phyloP scores from a whole-genome alignment of 75 land plant species.

The Sequoia sempervirens region DNA sequence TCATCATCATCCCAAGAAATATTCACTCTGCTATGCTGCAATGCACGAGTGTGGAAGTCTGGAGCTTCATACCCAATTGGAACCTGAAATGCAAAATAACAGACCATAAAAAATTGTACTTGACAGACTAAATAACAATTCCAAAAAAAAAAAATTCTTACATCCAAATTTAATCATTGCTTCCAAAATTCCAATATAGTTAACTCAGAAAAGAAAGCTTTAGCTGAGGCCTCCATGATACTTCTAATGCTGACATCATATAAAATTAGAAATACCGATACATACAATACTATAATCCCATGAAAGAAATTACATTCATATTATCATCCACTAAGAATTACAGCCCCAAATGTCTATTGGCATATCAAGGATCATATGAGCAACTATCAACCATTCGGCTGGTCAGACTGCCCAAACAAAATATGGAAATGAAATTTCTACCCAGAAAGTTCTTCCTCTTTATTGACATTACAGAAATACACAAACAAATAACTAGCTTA shows the following conservation, averaged over 20 bases:
- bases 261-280: neutral
- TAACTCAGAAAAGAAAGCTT: neutral
- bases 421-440: too few relatives aligned
- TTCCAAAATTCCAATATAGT: neutral
- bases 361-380: neutral
- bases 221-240: neutral
- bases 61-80: slow-evolving; percentile 54
- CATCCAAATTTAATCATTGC: neutral
- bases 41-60: slow-evolving; percentile 65
- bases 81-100: slow-evolving; percentile 25
- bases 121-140: neutral
- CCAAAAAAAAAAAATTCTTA: neutral
- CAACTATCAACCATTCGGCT: neutral
- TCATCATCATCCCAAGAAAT: slow-evolving; percentile 88
- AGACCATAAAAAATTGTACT: neutral
- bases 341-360: neutral
- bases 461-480: neutral
- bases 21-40: slow-evolving; percentile 73
- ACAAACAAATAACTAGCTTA: too few relatives aligned
- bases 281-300: neutral
- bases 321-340: neutral
- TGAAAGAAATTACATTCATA: neutral
- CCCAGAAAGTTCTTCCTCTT: neutral
- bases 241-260: neutral
- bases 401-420: neutral